phyloP scores from a whole-genome alignment of 768 basidiomycete genomes.

The Leccinum pellstonianum region DNA sequence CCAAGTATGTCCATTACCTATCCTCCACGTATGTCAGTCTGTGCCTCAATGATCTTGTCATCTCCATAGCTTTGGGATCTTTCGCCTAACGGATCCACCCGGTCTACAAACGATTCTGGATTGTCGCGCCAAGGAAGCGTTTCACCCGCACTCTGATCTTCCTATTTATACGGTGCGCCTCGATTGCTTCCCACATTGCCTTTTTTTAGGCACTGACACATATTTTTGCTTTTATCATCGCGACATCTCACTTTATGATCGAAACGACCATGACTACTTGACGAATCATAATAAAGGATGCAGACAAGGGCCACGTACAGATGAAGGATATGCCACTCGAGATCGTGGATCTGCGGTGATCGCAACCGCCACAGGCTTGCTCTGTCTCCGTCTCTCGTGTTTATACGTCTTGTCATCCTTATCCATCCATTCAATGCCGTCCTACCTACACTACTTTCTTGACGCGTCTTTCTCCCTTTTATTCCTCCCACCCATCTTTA shows the following conservation, averaged over 20 bases:
- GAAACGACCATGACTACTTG: neutral
- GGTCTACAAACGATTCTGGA: constrained; percentile 70
- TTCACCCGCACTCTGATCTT: constrained; percentile 81
- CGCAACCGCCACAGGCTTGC: neutral
- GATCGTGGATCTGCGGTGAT: constrained; percentile 75
- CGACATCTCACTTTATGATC: neutral
- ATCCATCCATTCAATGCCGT: neutral
- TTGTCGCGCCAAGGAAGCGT: constrained; percentile 71
- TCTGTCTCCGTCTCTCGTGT: neutral
- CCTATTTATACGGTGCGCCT: constrained; percentile 82
- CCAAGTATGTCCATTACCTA: constrained; percentile 50
- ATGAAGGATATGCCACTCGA: constrained; percentile 73
- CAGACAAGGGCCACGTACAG: constrained; percentile 81
- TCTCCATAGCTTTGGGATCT: constrained; percentile 66
- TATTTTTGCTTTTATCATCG: neutral
- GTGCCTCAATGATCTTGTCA: neutral
- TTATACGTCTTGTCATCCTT: neutral
- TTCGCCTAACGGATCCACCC: constrained; percentile 85
- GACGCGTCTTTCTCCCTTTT: neutral
- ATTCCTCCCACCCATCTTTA: neutral
- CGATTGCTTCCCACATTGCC: neutral
- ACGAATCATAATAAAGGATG: constrained; percentile 49
- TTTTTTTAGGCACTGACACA: neutral
- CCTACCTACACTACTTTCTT: constrained; percentile 2
- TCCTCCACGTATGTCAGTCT: neutral